Evolutionary conservation across 352 stramenopile genomes (phyloP).

Genomic region (Bremia lactucae): DNA sequence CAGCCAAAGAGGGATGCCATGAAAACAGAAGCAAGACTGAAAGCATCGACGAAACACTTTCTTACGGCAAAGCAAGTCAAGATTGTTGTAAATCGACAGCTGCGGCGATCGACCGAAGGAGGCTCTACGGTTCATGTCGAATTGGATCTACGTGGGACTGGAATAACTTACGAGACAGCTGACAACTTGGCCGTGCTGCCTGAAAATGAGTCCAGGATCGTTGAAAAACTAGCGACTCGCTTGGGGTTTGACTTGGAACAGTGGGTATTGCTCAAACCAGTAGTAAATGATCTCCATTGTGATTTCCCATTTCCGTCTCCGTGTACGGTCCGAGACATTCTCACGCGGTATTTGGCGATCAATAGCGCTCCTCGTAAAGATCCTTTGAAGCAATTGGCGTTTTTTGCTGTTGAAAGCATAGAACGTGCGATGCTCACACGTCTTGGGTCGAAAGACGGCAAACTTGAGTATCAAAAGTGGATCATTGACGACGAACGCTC

Average conservation of each 20-base stretch:
- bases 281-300: conserved; percentile 32
- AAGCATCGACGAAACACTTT: conserved; percentile 85
- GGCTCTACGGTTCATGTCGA: conserved; percentile 88
- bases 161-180: conserved; percentile 86
- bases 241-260: conserved; percentile 88
- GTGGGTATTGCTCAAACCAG: conserved; percentile 71
- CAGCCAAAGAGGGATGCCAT: conserved; percentile 8
- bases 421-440: conserved; percentile 47
- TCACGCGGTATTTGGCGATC: conserved; percentile 91
- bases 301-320: conserved; percentile 91
- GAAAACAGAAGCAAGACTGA: conserved; percentile 33
- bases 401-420: conserved; percentile 45
- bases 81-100: conserved; percentile 82
- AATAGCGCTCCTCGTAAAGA: conserved; percentile 84
- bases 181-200: conserved; percentile 92
- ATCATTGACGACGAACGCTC: conserved; percentile 86
- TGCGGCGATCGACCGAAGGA: conserved; percentile 66
- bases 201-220: conserved; percentile 70
- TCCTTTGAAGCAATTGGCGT: conserved; percentile 73
- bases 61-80: conserved; percentile 78
- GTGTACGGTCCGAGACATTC: conserved; percentile 86
- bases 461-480: conserved; percentile 90
- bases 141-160: conserved; percentile 74
- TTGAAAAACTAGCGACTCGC: conserved; percentile 73
- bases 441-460: conserved; percentile 81